phyloP scores from a whole-genome alignment of 1,284 basidiomycete genomes.

The Dichomitus squalens region DNA sequence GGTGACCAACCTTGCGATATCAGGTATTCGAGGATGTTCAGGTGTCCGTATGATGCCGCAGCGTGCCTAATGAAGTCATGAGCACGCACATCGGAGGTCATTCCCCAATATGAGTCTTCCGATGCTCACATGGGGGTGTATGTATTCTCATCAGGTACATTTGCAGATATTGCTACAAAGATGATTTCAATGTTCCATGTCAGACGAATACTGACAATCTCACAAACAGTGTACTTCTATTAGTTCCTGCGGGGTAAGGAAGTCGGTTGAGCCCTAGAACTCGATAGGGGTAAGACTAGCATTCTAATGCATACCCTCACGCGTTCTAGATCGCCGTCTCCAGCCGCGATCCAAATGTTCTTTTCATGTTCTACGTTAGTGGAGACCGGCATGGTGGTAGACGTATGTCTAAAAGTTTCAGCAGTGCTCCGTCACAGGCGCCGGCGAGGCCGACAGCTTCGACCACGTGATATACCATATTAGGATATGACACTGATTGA shows the following conservation, averaged over 20 bases:
- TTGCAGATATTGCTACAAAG: conserved; percentile 69
- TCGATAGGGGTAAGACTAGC: neutral
- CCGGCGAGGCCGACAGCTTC: neutral
- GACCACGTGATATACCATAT: conserved; percentile 12
- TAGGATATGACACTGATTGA: neutral
- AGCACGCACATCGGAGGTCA: neutral
- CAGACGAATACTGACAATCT: conserved; percentile 3
- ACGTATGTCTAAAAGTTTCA: neutral
- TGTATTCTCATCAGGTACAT: conserved; percentile 74
- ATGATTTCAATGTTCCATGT: conserved; percentile 8
- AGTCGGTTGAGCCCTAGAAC: neutral
- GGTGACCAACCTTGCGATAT: conserved; percentile 58
- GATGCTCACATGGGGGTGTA: conserved; percentile 82
- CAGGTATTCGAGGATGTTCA: conserved; percentile 78
- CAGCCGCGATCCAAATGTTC: conserved; percentile 92
- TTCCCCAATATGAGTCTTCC: neutral
- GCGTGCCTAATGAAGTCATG: conserved; percentile 67
- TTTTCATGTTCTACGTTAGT: conserved; percentile 39
- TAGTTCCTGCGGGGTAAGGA: conserved; percentile 27
- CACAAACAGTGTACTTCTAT: conserved; percentile 31
- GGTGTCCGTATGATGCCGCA: conserved; percentile 90
- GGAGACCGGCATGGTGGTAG: conserved; percentile 34
- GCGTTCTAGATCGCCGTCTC: conserved; percentile 73
- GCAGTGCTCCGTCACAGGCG: conserved; percentile 2
- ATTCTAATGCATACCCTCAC: conserved; percentile 32